These are phyloP conservation scores for Tolypocladium tundrense DNA, from an alignment of 2,329 filamentous ascomycete species.

Conservation along the genomic window DNA sequence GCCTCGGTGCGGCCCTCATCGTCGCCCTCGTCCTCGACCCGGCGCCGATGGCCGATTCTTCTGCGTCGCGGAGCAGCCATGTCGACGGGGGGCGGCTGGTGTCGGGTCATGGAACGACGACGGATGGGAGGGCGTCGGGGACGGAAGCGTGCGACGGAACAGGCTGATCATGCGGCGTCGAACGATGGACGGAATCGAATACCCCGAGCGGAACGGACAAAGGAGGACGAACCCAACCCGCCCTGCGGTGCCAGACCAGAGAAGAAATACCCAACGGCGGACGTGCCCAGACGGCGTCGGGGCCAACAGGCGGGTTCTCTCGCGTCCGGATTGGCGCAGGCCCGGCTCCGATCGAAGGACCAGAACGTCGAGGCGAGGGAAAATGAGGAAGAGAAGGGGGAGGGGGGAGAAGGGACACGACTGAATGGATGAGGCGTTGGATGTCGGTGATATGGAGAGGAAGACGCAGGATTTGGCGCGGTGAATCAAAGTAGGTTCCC, in stretches of 20 bases:
- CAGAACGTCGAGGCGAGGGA: conserved; percentile 5
- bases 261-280: conserved; percentile 1
- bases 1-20: conserved; percentile 50
- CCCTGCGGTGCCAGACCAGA: conserved; percentile 11
- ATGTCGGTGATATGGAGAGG: conserved; percentile 18
- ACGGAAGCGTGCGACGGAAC: conserved; percentile 15
- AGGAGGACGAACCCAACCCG: conserved; percentile 9
- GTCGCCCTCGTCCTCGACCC: conserved; percentile 61
- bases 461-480: conserved; percentile 17
- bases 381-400: conserved; percentile 8
- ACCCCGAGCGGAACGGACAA: not conserved
- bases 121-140: conserved; percentile 18
- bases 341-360: not conserved
- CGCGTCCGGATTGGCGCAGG: conserved; percentile 1
- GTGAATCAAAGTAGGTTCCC: conserved; percentile 13
- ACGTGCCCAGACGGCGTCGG: not conserved
- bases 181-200: not conserved
- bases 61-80: conserved; percentile 44
- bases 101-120: conserved; percentile 11
- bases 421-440: conserved; percentile 2
- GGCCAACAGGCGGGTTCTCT: not conserved
- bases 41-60: conserved; percentile 58
- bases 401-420: conserved; percentile 7
- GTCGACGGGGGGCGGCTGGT: conserved; percentile 10
- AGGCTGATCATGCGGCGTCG: conserved; percentile 17